Evolutionary conservation across 2,329 filamentous ascomycete species (phyloP).

Genomic region (Elsinoe fawcettii): DNA sequence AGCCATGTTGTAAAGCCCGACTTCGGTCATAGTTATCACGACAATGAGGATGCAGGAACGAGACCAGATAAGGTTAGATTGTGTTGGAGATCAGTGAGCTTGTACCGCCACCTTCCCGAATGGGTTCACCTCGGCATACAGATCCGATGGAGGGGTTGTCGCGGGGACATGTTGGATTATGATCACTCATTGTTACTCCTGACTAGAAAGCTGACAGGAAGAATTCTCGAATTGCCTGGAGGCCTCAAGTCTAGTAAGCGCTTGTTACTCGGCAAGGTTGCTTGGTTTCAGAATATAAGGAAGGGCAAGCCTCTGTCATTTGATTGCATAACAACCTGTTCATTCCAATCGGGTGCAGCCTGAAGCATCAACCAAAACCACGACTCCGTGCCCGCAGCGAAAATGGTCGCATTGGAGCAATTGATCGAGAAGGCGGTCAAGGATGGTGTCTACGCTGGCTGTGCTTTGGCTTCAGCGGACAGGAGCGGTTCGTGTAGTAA

Average conservation of each 20-base stretch:
- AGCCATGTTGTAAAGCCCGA: background rate
- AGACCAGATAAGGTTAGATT: conserved; percentile 2
- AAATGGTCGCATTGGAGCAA: conserved; percentile 22
- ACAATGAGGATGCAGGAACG: conserved; percentile 3
- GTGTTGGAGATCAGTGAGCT: background rate
- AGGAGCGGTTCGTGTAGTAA: conserved; percentile 2
- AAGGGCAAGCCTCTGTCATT: no score
- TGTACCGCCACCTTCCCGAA: conserved; percentile 10
- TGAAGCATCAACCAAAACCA: background rate
- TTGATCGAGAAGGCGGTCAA: conserved; percentile 24
- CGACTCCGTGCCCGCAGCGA: background rate
- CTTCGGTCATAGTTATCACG: background rate
- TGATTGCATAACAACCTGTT: no score
- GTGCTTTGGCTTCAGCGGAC: background rate
- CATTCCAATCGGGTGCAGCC: background rate
- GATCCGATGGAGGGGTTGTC: conserved; percentile 9
- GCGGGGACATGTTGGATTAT: background rate
- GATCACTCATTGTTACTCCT: background rate
- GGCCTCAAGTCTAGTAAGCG: background rate
- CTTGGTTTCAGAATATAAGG: no score
- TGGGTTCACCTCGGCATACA: conserved; percentile 5
- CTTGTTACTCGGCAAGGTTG: background rate
- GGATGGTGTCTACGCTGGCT: conserved; percentile 27
- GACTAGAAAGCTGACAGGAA: no score
- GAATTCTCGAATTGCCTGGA: no score